Evolutionary conservation across 768 basidiomycete species (phyloP).

Genomic region (Lactarius indigo): DNA sequence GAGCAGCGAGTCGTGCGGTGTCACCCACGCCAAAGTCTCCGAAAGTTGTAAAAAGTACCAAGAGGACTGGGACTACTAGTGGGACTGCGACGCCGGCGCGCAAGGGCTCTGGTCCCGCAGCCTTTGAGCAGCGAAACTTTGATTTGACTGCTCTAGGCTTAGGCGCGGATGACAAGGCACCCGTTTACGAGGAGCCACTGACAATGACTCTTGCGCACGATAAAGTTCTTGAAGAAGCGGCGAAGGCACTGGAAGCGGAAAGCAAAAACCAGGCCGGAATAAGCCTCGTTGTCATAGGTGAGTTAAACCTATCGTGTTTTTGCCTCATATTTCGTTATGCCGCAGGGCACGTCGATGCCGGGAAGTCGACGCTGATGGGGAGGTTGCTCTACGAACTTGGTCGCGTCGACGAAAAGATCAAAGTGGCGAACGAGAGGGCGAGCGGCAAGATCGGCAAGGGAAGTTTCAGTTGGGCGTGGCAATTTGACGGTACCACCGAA

Average conservation of each 20-base stretch:
- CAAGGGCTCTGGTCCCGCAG: constrained; percentile 36
- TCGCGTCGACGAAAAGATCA: constrained; percentile 78
- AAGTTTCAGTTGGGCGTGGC: constrained; percentile 99
- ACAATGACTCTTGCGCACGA: constrained; percentile 68
- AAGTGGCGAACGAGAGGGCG: constrained; percentile 80
- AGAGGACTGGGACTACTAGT: constrained; percentile 33
- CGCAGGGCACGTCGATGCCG: constrained; percentile 96
- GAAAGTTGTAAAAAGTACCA: constrained; percentile 36
- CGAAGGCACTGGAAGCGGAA: constrained; percentile 44
- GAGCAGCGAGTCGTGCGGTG: constrained; percentile 20
- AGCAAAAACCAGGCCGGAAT: constrained; percentile 62
- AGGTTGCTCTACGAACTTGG: constrained; percentile 91
- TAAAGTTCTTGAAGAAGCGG: constrained; percentile 81
- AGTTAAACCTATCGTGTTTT: not conserved
- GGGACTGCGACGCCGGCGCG: constrained; percentile 31
- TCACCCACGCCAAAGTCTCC: constrained; percentile 19
- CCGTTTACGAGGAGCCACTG: constrained; percentile 49
- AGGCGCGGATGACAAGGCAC: constrained; percentile 42
- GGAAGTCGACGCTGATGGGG: constrained; percentile 98
- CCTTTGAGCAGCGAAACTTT: constrained; percentile 57
- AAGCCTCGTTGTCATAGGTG: constrained; percentile 91
- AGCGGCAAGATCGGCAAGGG: constrained; percentile 88
- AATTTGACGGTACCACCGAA: constrained; percentile 87
- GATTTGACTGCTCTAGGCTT: constrained; percentile 78
- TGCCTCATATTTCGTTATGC: constrained; percentile 6